Percentiles rank a stretch among this genome's conserved stretches.
Conservation (phyloP, 139 green algal species). For the Chlorella sp. region DNA sequence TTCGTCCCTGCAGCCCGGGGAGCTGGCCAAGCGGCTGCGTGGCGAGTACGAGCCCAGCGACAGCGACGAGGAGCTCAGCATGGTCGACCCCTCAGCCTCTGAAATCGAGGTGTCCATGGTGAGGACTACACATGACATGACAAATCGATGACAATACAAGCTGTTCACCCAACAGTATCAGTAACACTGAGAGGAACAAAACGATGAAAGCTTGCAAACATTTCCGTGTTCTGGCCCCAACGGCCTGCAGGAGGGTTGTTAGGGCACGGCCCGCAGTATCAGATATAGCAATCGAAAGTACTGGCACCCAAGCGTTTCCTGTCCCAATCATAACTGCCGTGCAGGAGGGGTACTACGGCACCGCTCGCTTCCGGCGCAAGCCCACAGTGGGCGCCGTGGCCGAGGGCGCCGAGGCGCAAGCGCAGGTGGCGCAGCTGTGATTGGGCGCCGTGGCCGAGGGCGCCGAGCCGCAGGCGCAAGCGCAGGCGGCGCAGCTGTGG, state of each 20-base stretch:
- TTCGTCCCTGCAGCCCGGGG: background rate
- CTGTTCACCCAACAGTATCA: no score
- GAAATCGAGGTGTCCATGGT: constrained; percentile 29
- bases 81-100: background rate
- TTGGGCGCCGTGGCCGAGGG: background rate
- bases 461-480: background rate
- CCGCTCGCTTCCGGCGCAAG: constrained; percentile 27
- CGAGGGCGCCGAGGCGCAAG: background rate
- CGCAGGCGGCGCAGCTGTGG: background rate
- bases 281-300: no score
- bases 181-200: no score
- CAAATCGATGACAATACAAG: background rate
- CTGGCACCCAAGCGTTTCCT: no score
- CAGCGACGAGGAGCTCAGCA: constrained; percentile 35
- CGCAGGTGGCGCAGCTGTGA: background rate
- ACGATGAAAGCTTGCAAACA: no score
- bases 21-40: constrained; percentile 26
- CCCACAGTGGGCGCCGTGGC: background rate
- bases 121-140: background rate
- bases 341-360: constrained; percentile 30
- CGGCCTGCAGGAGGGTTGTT: background rate
- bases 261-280: no score
- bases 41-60: constrained; percentile 30
- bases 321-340: no score
- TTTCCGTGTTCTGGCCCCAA: no score